Base-by-base conservation (phyloP, 306 rosid species). In the Phaseolus lunatus region DNA sequence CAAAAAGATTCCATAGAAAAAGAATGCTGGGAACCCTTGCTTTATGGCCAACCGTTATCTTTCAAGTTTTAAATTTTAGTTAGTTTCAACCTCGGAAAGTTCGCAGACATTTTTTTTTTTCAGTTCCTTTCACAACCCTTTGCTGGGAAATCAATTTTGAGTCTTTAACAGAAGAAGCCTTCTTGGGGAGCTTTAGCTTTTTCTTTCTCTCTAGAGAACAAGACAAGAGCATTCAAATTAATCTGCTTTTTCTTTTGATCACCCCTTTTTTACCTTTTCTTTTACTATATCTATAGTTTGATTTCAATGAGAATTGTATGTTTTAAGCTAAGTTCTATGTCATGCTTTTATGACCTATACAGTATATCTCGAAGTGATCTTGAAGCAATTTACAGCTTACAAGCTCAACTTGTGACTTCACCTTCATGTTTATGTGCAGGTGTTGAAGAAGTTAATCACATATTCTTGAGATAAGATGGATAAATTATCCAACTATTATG, bases 391-490 rank as follows among this genome's bases (percentile, higher is more conserved):
- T 57, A 70, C 22, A 73, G 65, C 62, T 54, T 78, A 79, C 71
- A 67, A 76, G 50, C 67, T 72, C 53, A 68, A 43, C 73, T 59
- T 70, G 62, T 62, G 78, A 77, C 70, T 62, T 77, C 50, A 62
- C 18, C 81, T 68, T 75, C 19, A 79, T 80, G 78, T 78, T 73
- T 78, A 57, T 80, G 23, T 76, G 91, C 89, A 89, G 93, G 85
- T 82, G 52, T 75, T 83, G 67, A 80, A 78, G 22, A 63, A 57
- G 24, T 67, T 77, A 85, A 70, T 76, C n/a, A 62, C 49, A 47
- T 16, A 77, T 67, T 86, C 50, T 50, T n/a, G 71, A 70, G 58
- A 75, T 61, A 82, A 81, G 86, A 95, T 92, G 98, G 84, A 88
- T 0, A 87, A 83, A 69, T 49, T 77, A 52, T 72, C 86, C 3